Evolutionary conservation across 2,329 filamentous ascomycete genomes (phyloP).

Genomic region (Beauveria sp.): DNA sequence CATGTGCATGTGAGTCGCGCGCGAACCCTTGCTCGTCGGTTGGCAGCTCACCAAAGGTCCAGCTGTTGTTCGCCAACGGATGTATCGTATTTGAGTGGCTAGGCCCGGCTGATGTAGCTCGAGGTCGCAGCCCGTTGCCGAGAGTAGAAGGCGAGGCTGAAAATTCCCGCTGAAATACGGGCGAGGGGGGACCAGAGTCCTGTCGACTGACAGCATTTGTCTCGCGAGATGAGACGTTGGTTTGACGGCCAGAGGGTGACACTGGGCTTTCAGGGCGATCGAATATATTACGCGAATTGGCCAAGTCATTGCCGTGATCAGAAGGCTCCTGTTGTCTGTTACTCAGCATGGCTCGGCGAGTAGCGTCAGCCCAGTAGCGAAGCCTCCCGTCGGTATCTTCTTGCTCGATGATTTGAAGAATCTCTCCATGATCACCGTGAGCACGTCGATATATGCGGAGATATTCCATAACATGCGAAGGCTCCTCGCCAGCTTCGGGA

Average conservation of each 20-base stretch:
- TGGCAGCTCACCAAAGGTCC: conserved; percentile 45
- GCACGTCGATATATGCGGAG: conserved; percentile 52
- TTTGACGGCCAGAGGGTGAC: background rate
- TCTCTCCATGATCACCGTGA: conserved; percentile 49
- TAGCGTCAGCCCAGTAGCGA: conserved; percentile 50
- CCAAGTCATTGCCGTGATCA: background rate
- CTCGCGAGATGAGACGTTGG: background rate
- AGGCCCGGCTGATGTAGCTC: conserved; percentile 52
- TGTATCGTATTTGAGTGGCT: conserved; percentile 35
- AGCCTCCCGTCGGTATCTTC: conserved; percentile 53
- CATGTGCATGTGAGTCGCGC: background rate
- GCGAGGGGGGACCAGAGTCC: background rate
- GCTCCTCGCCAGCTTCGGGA: conserved; percentile 12
- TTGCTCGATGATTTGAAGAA: conserved; percentile 53
- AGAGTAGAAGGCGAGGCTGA: background rate
- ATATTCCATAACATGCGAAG: conserved; percentile 25
- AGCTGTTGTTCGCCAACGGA: conserved; percentile 52
- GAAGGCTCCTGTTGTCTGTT: background rate
- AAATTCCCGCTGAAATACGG: conserved; percentile 6
- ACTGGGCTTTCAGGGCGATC: conserved; percentile 10
- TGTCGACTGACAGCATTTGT: background rate
- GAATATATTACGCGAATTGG: conserved; percentile 7
- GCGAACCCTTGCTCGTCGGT: conserved; percentile 9
- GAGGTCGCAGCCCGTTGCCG: conserved; percentile 30
- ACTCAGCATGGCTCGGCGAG: conserved; percentile 22